Evolutionary conservation across 208 protist species (phyloP).

Genomic region (Leishmania lainsoni): DNA sequence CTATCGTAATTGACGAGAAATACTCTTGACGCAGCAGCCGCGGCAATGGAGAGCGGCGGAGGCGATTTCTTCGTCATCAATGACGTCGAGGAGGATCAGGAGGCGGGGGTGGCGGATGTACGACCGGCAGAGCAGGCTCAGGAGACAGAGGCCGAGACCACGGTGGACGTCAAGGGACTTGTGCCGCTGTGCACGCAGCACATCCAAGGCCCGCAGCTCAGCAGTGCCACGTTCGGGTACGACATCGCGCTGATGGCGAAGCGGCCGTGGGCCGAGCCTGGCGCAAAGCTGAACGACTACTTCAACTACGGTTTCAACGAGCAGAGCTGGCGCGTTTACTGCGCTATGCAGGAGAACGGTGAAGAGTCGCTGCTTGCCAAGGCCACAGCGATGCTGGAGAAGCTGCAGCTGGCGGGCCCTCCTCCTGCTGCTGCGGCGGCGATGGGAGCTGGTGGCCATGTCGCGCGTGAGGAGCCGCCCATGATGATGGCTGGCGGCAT

Average conservation of each 20-base stretch:
- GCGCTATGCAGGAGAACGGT: conserved; percentile 72
- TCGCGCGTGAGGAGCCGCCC: neutral
- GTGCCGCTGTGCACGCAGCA: conserved; percentile 77
- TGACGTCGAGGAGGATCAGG: conserved; percentile 16
- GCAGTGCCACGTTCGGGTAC: conserved; percentile 79
- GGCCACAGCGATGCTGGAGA: conserved; percentile 60
- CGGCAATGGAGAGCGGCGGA: neutral
- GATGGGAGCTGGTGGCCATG: conserved; percentile 7
- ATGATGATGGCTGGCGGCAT: conserved; percentile 5
- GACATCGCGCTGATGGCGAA: conserved; percentile 82
- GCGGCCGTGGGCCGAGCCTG: conserved; percentile 79
- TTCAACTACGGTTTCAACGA: conserved; percentile 94
- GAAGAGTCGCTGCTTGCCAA: conserved; percentile 58
- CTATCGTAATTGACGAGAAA: neutral
- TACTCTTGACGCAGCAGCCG: neutral
- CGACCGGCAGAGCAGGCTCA: conserved; percentile 2
- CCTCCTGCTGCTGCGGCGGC: conserved; percentile 7
- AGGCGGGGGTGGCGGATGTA: conserved; percentile 6
- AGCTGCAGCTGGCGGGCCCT: conserved; percentile 42
- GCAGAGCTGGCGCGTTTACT: conserved; percentile 85
- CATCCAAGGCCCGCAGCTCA: conserved; percentile 57
- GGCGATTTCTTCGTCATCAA: conserved; percentile 41
- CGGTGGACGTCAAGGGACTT: conserved; percentile 50
- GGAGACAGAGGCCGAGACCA: conserved; percentile 32
- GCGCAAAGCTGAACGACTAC: conserved; percentile 83